phyloP scores from a whole-genome alignment of 1,139 yeast genomes.

The Arxiozyma slooffiae region DNA sequence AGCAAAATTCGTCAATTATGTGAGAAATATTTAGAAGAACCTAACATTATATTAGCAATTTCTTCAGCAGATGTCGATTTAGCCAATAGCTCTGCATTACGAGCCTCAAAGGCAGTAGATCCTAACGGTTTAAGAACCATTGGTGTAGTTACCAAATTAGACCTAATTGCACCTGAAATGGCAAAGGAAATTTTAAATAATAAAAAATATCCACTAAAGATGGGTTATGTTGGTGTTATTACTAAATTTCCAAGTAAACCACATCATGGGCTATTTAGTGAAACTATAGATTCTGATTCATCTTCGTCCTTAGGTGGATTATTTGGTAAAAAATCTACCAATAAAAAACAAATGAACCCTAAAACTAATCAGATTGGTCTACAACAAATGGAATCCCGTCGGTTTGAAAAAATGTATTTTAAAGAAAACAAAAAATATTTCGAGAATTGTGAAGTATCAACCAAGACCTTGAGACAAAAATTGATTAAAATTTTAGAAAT shows the following conservation, averaged over 20 bases:
- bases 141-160: conserved; percentile 91
- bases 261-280: conserved; percentile 5
- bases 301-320: conserved; percentile 24
- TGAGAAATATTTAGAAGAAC: conserved; percentile 76
- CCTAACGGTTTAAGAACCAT: conserved; percentile 92
- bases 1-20: conserved; percentile 70
- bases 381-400: conserved; percentile 42
- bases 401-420: conserved; percentile 52
- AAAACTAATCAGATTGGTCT: conserved; percentile 6
- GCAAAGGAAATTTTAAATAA: conserved; percentile 66
- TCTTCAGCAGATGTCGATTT: conserved; percentile 97
- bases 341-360: conserved; percentile 1
- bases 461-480: conserved; percentile 64
- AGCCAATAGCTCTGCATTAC: conserved; percentile 88
- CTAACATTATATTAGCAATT: conserved; percentile 89
- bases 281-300: not conserved
- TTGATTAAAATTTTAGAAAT: conserved; percentile 78
- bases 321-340: conserved; percentile 18
- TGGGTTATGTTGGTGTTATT: conserved; percentile 97
- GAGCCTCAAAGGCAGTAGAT: conserved; percentile 88
- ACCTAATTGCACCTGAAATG: conserved; percentile 66
- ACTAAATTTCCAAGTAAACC: conserved; percentile 54
- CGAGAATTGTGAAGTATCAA: conserved; percentile 62
- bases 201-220: conserved; percentile 73
- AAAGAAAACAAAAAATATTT: conserved; percentile 53